phyloP scores from a whole-genome alignment of 2,329 filamentous ascomycete genomes.

The Verticillium zaregamsianum region DNA sequence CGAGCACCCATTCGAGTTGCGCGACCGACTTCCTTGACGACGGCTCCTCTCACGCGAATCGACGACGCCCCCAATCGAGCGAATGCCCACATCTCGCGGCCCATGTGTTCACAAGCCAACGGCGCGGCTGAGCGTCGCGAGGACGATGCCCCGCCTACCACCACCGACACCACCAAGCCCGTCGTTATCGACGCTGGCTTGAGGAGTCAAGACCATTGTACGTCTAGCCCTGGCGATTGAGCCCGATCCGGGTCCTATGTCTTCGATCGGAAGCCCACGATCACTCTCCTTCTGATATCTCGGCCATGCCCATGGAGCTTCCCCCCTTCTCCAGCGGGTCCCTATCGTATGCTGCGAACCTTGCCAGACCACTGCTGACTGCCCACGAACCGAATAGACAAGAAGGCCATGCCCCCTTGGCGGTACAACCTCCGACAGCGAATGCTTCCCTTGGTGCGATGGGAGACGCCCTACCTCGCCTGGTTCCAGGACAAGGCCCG shows the following conservation, averaged over 20 bases:
- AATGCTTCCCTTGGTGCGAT: constrained; percentile 81
- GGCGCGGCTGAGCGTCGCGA: constrained; percentile 18
- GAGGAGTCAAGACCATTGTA: constrained; percentile 75
- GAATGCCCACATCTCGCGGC: constrained; percentile 3
- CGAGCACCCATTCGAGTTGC: not conserved
- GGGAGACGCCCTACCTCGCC: constrained; percentile 93
- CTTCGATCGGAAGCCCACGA: not conserved
- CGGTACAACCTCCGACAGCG: constrained; percentile 78
- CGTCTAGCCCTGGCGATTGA: constrained; percentile 18
- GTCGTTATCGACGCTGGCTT: constrained; percentile 63
- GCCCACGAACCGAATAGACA: constrained; percentile 52
- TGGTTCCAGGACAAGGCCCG: constrained; percentile 77
- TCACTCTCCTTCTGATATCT: not conserved
- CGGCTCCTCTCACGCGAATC: not conserved
- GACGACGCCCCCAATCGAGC: not conserved
- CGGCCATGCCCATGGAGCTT: not conserved
- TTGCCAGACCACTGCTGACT: not conserved
- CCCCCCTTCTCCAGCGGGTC: not conserved
- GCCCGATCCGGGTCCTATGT: not conserved
- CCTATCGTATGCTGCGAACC: not conserved
- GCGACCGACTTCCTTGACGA: not conserved
- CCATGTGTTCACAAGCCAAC: constrained; percentile 29
- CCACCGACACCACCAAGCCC: constrained; percentile 1
- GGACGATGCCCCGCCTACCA: constrained; percentile 26
- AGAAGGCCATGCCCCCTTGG: constrained; percentile 79